These are phyloP conservation scores for Balamuthia mandrillaris DNA, from an alignment of 208 protist species.

Conservation along the genomic window DNA sequence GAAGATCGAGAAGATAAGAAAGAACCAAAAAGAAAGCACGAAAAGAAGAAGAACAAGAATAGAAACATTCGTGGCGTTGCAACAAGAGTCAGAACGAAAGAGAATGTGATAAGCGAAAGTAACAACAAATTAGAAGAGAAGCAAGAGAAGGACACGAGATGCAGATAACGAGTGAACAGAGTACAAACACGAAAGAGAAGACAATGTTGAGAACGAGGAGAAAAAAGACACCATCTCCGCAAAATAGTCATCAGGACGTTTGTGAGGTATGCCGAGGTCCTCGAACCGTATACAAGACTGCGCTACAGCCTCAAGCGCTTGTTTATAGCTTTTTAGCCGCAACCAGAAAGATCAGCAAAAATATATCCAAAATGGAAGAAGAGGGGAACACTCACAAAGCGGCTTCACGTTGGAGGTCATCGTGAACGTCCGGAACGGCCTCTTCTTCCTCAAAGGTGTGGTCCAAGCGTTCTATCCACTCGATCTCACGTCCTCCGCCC, in stretches of 20 bases:
- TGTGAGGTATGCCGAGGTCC: background rate
- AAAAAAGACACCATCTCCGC: conserved; percentile 66
- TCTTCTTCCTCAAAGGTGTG: background rate
- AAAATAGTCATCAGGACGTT: conserved; percentile 57
- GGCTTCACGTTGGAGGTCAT: conserved; percentile 35
- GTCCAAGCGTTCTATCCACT: conserved; percentile 21
- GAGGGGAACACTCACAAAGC: background rate
- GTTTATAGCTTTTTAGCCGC: background rate
- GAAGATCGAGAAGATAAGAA: too few species aligned
- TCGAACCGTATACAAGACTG: too few species aligned
- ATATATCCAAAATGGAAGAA: background rate
- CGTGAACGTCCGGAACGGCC: background rate
- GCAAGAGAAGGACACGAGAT: too few species aligned
- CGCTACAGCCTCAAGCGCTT: background rate
- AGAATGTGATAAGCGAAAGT: too few species aligned
- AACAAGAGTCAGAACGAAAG: too few species aligned
- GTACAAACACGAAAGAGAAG: too few species aligned
- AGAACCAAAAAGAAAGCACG: too few species aligned
- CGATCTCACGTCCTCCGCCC: background rate
- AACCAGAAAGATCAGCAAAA: background rate
- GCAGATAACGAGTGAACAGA: too few species aligned
- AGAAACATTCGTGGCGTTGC: too few species aligned
- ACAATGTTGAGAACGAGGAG: too few species aligned
- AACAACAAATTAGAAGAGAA: too few species aligned
- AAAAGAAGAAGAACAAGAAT: too few species aligned